Evolutionary conservation across 1,284 basidiomycete species (phyloP).

Genomic region (Cryptococcus depauperatus): DNA sequence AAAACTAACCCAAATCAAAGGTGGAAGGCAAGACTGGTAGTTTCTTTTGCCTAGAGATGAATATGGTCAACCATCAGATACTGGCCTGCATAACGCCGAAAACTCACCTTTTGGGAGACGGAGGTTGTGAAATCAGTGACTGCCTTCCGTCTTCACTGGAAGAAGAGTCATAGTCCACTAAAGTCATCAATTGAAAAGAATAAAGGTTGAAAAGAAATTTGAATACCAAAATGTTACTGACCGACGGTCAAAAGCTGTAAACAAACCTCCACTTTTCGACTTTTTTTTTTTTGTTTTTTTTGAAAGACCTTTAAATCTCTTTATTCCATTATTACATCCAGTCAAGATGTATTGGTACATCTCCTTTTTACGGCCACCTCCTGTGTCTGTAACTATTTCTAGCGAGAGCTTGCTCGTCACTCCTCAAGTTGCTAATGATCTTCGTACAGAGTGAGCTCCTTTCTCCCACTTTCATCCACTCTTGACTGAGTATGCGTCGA

Average conservation of each 20-base stretch:
- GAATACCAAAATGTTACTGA: not conserved
- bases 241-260: not conserved
- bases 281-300: too few species aligned
- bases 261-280: too few species aligned
- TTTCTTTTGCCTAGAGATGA: slow-evolving; percentile 3
- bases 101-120: slow-evolving; percentile 6
- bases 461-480: not conserved
- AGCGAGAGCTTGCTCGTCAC: slow-evolving; percentile 33
- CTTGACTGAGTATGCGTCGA: slow-evolving; percentile 6
- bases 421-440: slow-evolving; percentile 46
- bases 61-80: too few species aligned
- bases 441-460: slow-evolving; percentile 42
- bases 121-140: not conserved
- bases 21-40: slow-evolving; percentile 12
- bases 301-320: slow-evolving; percentile 1
- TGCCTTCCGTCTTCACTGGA: not conserved
- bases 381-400: slow-evolving; percentile 21
- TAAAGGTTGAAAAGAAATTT: not conserved
- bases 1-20: slow-evolving; percentile 7
- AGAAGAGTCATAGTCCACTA: slow-evolving; percentile 16
- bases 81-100: not conserved
- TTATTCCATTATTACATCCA: not conserved
- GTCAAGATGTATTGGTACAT: slow-evolving; percentile 44
- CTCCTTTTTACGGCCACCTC: slow-evolving; percentile 44
- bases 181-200: slow-evolving; percentile 5